Evolutionary conservation across 148 eudicot species (phyloP).

Genomic region (Amaranthus hypochondriacus): DNA sequence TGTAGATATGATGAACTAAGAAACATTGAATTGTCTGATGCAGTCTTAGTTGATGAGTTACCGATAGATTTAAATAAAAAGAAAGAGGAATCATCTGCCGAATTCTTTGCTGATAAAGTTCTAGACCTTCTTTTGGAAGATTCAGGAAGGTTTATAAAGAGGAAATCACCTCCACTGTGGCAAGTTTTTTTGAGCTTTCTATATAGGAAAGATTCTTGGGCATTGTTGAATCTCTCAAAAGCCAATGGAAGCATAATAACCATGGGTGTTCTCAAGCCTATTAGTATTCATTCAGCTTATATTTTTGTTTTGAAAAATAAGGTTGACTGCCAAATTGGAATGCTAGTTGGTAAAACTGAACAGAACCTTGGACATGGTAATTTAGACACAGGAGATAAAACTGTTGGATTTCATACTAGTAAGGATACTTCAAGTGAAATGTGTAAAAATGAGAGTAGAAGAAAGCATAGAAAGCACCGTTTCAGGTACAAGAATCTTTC

Average conservation of each 20-base stretch:
- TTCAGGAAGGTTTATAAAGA: slow-evolving; percentile 23
- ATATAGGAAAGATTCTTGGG: slow-evolving; percentile 51
- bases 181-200: slow-evolving; percentile 73
- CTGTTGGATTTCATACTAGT: slow-evolving; percentile 17
- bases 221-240: slow-evolving; percentile 46
- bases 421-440: slow-evolving; percentile 22
- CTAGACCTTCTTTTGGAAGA: slow-evolving; percentile 53
- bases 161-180: slow-evolving; percentile 57
- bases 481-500: slow-evolving; percentile 42
- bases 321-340: slow-evolving; percentile 15
- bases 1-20: slow-evolving; percentile 24
- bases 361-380: slow-evolving; percentile 13
- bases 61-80: slow-evolving; percentile 33
- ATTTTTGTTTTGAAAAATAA: slow-evolving; percentile 35
- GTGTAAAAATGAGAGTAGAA: slow-evolving; percentile 38
- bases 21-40: slow-evolving; percentile 24
- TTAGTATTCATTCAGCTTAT: slow-evolving; percentile 55
- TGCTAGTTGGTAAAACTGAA: slow-evolving; percentile 20
- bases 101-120: slow-evolving; percentile 58
- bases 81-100: slow-evolving; percentile 24
- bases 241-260: slow-evolving; percentile 37
- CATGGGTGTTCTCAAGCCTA: slow-evolving; percentile 64
- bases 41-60: slow-evolving; percentile 41
- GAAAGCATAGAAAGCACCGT: slow-evolving; percentile 40
- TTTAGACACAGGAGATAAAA: slow-evolving; percentile 14